phyloP scores from a whole-genome alignment of 495 filamentous ascomycete genomes.

The Neurospora terricola region DNA sequence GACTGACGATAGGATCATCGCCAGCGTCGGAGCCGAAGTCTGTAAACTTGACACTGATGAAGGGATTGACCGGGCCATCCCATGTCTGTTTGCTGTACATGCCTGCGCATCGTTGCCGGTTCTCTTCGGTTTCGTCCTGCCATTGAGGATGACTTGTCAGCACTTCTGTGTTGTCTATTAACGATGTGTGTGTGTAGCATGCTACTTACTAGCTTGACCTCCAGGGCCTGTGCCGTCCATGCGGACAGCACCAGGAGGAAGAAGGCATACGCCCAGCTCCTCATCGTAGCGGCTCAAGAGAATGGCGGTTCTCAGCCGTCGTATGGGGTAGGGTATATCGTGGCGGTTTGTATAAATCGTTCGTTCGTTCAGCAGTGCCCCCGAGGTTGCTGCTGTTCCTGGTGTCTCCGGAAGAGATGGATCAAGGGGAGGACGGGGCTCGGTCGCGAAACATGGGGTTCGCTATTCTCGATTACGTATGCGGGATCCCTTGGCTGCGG shows the following conservation, averaged over 20 bases:
- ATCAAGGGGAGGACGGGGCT: not conserved
- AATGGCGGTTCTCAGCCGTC: not conserved
- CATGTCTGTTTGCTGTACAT: slow-evolving; percentile 92
- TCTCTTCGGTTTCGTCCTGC: slow-evolving; percentile 64
- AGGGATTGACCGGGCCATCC: slow-evolving; percentile 82
- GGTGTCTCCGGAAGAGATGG: not conserved
- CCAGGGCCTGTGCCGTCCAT: slow-evolving; percentile 51
- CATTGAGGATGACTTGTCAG: not conserved
- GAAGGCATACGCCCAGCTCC: slow-evolving; percentile 28
- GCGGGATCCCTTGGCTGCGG: not conserved
- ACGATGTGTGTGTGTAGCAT: not conserved
- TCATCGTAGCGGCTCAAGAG: slow-evolving; percentile 21
- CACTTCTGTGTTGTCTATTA: not conserved
- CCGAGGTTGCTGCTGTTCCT: not conserved
- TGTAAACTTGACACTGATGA: slow-evolving; percentile 75
- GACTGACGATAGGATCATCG: slow-evolving; percentile 66
- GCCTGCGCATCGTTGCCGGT: slow-evolving; percentile 83
- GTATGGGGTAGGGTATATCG: slow-evolving; percentile 10
- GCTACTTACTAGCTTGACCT: slow-evolving; percentile 42
- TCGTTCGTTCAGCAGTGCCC: not conserved
- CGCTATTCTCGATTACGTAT: not conserved
- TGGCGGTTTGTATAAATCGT: slow-evolving; percentile 5
- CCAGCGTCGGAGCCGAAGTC: slow-evolving; percentile 43
- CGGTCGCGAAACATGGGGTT: not conserved
- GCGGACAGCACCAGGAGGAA: slow-evolving; percentile 39